phyloP scores from a whole-genome alignment of 2,329 filamentous ascomycete genomes.

The Pochonia chlamydosporia region DNA sequence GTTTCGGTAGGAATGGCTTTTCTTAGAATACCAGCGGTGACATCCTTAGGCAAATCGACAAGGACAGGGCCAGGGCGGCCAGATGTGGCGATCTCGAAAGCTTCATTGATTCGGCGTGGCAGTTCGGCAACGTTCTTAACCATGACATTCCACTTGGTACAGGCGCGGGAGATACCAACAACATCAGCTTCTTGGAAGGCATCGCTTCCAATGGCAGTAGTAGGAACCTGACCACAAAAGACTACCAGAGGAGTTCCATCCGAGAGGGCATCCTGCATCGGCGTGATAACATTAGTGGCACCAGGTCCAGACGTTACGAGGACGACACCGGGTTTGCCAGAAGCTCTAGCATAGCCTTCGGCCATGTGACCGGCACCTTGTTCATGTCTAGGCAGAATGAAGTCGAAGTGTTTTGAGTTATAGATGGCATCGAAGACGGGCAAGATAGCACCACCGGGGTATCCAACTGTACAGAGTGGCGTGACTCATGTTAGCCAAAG shows the following conservation, averaged over 20 bases:
- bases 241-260: conserved; percentile 96
- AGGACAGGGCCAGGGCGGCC: conserved; percentile 91
- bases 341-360: conserved; percentile 90
- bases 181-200: conserved; percentile 97
- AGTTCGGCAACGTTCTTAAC: conserved; percentile 93
- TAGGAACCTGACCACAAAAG: conserved; percentile 89
- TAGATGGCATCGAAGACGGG: conserved; percentile 98
- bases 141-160: conserved; percentile 99
- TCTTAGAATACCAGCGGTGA: conserved; percentile 78
- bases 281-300: conserved; percentile 93
- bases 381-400: conserved; percentile 91
- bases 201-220: conserved; percentile 85
- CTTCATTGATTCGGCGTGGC: conserved; percentile 90
- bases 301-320: conserved; percentile 95
- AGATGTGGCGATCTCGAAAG: conserved; percentile 94
- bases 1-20: conserved; percentile 75
- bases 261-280: conserved; percentile 92
- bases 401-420: conserved; percentile 95
- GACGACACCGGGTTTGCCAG: conserved; percentile 90
- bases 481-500: conserved; percentile 18
- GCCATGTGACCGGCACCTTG: conserved; percentile 99
- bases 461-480: conserved; percentile 54
- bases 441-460: conserved; percentile 92
- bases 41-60: conserved; percentile 93
- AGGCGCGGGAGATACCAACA: conserved; percentile 86